A percentile compares a stretch with the other conserved stretches of the same genome.
Conservation (phyloP, 768 basidiomycete species). For the Termitomyces sp. region DNA sequence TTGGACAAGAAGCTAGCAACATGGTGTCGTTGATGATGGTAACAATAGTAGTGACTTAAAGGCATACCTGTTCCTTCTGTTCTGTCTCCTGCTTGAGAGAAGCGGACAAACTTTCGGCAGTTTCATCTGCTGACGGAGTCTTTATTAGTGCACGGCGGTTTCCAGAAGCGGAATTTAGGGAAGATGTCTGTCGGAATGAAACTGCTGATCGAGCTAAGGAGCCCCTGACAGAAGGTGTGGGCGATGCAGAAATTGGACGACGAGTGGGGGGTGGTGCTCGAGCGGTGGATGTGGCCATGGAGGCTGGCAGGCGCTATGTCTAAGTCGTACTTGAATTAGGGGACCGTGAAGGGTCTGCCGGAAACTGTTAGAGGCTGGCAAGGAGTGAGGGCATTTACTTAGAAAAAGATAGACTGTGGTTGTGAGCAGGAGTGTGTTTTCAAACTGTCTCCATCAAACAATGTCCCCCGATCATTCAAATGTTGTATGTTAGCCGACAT, state of each 20-base stretch:
- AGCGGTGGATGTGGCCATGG: slow-evolving; percentile 38
- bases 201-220: slow-evolving; percentile 57
- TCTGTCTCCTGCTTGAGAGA: slow-evolving; percentile 75
- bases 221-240: slow-evolving; percentile 41
- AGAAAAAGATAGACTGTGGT: slow-evolving; percentile 4
- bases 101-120: slow-evolving; percentile 49
- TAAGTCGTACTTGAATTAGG: neutral
- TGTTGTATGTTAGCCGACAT: slow-evolving; percentile 26
- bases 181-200: slow-evolving; percentile 47
- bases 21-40: slow-evolving; percentile 3
- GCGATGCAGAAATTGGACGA: slow-evolving; percentile 37
- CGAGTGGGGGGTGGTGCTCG: slow-evolving; percentile 41
- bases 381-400: slow-evolving; percentile 5
- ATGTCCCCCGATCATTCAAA: neutral
- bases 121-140: slow-evolving; percentile 36
- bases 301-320: neutral
- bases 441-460: slow-evolving; percentile 5
- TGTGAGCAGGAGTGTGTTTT: neutral
- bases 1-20: slow-evolving; percentile 60
- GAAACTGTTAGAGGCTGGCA: neutral
- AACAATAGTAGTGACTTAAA: neutral
- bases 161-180: slow-evolving; percentile 39
- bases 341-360: slow-evolving; percentile 2
- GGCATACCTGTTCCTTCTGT: slow-evolving; percentile 69
- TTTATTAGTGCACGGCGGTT: slow-evolving; percentile 46